Evolutionary conservation across 2,329 filamentous ascomycete genomes (phyloP).

Genomic region (Catunica adiposa): DNA sequence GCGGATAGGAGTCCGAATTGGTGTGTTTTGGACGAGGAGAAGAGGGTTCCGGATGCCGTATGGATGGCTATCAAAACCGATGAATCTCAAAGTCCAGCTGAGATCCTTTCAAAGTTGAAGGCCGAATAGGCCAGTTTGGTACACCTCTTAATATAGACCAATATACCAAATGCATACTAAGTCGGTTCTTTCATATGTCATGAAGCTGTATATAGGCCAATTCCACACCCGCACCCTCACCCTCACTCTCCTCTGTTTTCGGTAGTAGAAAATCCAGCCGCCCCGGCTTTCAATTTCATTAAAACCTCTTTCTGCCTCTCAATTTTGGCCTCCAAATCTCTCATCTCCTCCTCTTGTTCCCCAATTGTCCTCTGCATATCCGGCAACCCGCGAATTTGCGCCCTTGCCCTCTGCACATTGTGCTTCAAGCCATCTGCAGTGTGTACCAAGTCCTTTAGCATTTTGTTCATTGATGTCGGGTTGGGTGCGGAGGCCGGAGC

Average conservation of each 20-base stretch:
- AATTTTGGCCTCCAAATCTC: conserved; percentile 47
- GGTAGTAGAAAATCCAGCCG: conserved; percentile 24
- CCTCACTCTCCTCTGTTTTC: conserved; percentile 11
- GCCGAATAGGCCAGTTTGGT: background rate
- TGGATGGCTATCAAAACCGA: conserved; percentile 57
- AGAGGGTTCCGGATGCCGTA: conserved; percentile 41
- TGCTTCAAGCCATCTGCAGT: conserved; percentile 68
- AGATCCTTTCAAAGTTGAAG: background rate
- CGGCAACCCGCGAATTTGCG: conserved; percentile 46
- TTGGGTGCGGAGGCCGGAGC: conserved; percentile 8
- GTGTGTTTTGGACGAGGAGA: conserved; percentile 46
- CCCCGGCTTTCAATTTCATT: conserved; percentile 34
- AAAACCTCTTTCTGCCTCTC: conserved; percentile 44
- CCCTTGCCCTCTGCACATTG: conserved; percentile 63
- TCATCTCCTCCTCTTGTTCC: conserved; percentile 58
- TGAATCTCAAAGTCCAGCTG: background rate
- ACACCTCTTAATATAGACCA: no score
- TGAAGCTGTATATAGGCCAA: no score
- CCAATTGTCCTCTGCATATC: conserved; percentile 50
- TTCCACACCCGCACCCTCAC: conserved; percentile 7
- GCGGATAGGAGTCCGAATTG: conserved; percentile 77
- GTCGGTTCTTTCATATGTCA: no score
- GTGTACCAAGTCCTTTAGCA: conserved; percentile 58
- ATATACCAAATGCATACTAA: background rate
- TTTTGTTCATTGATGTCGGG: conserved; percentile 15